A percentile compares a stretch with the other conserved stretches of the same genome.
Conservation (phyloP, 441 rosid genomes). For the Euphorbia schlechtendalii region DNA sequence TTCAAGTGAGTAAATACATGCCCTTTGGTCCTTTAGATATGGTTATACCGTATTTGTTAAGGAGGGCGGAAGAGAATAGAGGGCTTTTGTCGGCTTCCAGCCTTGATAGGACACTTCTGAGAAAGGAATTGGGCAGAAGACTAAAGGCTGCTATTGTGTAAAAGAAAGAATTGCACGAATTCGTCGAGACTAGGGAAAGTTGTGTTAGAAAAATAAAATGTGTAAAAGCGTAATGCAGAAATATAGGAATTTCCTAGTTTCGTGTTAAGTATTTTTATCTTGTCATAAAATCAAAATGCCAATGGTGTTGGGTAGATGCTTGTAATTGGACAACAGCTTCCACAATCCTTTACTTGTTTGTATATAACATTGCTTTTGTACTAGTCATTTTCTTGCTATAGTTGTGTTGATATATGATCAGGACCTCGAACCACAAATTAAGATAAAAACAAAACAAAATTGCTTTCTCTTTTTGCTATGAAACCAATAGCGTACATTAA, state of each 20-base stretch:
- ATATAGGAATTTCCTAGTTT: neutral
- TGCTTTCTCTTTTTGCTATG: no score
- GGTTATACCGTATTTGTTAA: conserved; percentile 70
- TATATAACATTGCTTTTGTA: neutral
- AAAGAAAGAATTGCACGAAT: neutral
- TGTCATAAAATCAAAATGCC: neutral
- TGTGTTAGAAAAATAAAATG: neutral
- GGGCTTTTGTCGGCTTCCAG: conserved; percentile 60
- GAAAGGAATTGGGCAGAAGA: conserved; percentile 54
- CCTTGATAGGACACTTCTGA: conserved; percentile 59
- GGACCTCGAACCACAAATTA: no score
- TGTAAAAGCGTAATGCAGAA: neutral
- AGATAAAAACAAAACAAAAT: no score
- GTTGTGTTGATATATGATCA: neutral
- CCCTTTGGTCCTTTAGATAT: conserved; percentile 69
- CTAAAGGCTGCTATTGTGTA: conserved; percentile 27
- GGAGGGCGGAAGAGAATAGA: conserved; percentile 90
- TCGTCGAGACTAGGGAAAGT: no score
- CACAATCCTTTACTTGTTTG: neutral
- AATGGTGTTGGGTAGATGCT: neutral
- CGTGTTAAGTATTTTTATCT: neutral
- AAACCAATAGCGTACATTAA: no score
- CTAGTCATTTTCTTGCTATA: neutral
- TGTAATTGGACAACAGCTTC: conserved; percentile 4
- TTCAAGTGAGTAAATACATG: conserved; percentile 81